Evolutionary conservation across 169 alveolate species (phyloP), one percentile per base, ranked within the genome.

Genomic region (Theileria orientalis): DNA sequence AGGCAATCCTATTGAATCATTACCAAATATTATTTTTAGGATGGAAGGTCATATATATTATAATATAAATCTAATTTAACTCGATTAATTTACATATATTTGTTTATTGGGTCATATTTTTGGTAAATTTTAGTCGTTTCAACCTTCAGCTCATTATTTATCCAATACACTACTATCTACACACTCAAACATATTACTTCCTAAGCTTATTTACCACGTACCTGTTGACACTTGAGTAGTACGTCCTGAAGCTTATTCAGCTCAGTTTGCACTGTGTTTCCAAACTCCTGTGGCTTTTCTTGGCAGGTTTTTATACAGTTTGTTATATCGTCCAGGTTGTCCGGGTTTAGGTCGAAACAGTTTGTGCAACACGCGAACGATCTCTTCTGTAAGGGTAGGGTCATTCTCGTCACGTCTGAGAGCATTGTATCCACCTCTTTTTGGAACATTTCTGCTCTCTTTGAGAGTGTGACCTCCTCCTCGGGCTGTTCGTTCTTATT

Each of bases 221-320:
- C 93, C 78, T 87, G 88, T 33, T 87, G 93, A 23, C 93, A 87
- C 14, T 84, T 75, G 46, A 75, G 79, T 14, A 87, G 74, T 27
- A 72, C 74, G 37, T 73, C 80, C 52, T 87, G 93, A 27, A 87
- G 76, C 63, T 87, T 86, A 49, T 87, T 86, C 60, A 87, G 83
- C 62, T 87, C 93, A 46, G 73, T 66, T 47, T 87, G 93, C 35
- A 87, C 93, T n/a, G 78, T 87, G 69, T 76, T 83, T 29, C 88
- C 93, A 57, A 87, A 87, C 32, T 79, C 80, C 62, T 87, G 90
- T 3, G 93, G 88, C n/a, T 79, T 76, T 37, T 71, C 74, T 68
- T 87, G 93, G 63, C 93, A 87, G 73, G 73, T 82, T 56, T 87
- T 87, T 19, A 87, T 90, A 51, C 93, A 87, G 61, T 87, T 69